These are phyloP conservation scores for Rhodotorula toruloides DNA, from an alignment of 768 basidiomycete species.

Conservation along the genomic window DNA sequence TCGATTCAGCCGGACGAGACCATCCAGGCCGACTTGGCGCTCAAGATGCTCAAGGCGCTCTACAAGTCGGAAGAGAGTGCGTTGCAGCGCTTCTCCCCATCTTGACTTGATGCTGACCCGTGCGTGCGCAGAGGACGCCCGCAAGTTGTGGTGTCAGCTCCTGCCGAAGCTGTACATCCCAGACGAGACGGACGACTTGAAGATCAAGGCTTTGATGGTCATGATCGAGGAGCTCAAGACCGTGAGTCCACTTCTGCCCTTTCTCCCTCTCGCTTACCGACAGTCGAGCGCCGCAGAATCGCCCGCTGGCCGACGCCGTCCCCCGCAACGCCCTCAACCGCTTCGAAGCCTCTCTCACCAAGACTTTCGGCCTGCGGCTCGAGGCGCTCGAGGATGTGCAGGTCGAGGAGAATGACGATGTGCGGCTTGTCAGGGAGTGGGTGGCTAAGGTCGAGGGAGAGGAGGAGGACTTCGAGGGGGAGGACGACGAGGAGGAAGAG, in stretches of 20 bases:
- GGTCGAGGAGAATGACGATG: constrained; percentile 14
- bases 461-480: constrained; percentile 7
- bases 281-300: constrained; percentile 50
- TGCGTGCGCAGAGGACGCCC: constrained; percentile 45
- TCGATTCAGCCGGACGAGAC: constrained; percentile 42
- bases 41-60: constrained; percentile 45
- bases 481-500: constrained; percentile 6
- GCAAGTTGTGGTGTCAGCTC: constrained; percentile 49
- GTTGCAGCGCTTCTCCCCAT: constrained; percentile 9
- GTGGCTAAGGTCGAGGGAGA: constrained; percentile 3
- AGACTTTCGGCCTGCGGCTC: constrained; percentile 45
- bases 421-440: constrained; percentile 5
- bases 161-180: constrained; percentile 50
- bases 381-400: constrained; percentile 24
- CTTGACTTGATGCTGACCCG: not conserved
- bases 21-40: constrained; percentile 49
- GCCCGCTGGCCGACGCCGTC: constrained; percentile 57
- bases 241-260: constrained; percentile 47
- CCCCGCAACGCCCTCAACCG: constrained; percentile 65
- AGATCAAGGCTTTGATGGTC: constrained; percentile 53
- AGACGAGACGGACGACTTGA: constrained; percentile 45
- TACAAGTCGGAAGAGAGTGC: constrained; percentile 46
- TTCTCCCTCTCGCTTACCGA: constrained; percentile 43
- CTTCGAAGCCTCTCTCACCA: constrained; percentile 63
- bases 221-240: constrained; percentile 58